Conservation (phyloP, 352 stramenopile genomes). For the Globisporangium splendens region DNA sequence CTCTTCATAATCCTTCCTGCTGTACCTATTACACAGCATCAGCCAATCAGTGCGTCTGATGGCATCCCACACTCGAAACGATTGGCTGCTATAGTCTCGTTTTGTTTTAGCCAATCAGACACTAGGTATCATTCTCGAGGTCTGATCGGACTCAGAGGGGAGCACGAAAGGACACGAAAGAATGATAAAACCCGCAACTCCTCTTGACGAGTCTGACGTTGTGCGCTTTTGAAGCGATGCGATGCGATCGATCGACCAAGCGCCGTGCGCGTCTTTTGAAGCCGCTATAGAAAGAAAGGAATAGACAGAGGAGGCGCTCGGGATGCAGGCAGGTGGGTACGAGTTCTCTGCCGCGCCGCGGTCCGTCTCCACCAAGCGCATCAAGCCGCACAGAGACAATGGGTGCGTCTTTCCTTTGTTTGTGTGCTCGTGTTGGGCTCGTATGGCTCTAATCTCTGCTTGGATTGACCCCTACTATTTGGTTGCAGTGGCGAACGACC, state of each 20-base stretch:
- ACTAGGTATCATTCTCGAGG: too few species aligned
- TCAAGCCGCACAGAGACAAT: conserved; percentile 43
- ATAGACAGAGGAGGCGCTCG: background rate
- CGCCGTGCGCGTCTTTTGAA: too few species aligned
- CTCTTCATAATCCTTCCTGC: too few species aligned
- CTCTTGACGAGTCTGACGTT: background rate
- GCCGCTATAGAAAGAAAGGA: background rate
- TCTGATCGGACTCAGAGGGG: background rate
- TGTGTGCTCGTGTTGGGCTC: background rate
- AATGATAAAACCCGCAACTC: conserved; percentile 7
- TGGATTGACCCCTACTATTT: background rate
- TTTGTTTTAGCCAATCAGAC: too few species aligned
- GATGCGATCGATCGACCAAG: too few species aligned
- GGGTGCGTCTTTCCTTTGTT: conserved; percentile 22
- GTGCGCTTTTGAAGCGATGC: too few species aligned
- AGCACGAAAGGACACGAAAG: conserved; percentile 6
- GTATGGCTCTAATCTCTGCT: too few species aligned
- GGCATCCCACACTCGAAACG: too few species aligned
- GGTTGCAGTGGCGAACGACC: conserved; percentile 31
- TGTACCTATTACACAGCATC: too few species aligned
- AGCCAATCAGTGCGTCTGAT: too few species aligned
- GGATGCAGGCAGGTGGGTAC: conserved; percentile 57
- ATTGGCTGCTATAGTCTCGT: too few species aligned
- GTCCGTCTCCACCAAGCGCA: conserved; percentile 72
- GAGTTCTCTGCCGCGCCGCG: conserved; percentile 67